These are phyloP conservation scores for Candida nitratophila DNA, from an alignment of 805 yeast genomes.

Conservation along the genomic window DNA sequence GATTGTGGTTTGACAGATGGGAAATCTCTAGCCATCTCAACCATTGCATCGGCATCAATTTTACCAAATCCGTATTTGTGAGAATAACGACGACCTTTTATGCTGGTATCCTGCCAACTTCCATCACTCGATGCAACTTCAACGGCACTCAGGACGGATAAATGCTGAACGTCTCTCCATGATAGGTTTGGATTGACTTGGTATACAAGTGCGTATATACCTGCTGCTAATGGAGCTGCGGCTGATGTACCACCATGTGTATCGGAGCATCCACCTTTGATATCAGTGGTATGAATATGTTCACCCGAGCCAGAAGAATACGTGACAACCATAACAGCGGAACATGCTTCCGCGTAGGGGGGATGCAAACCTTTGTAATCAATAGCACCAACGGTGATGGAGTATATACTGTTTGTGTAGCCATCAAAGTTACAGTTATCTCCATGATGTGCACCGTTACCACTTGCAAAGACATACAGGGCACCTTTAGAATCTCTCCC, in stretches of 20 bases:
- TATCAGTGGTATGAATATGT: conserved; percentile 82
- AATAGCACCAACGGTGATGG: conserved; percentile 91
- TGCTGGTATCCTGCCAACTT: conserved; percentile 65
- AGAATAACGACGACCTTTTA: conserved; percentile 60
- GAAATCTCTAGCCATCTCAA: conserved; percentile 68
- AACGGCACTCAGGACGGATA: conserved; percentile 64
- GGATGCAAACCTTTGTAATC: conserved; percentile 87
- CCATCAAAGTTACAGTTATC: conserved; percentile 98
- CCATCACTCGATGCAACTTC: conserved; percentile 63
- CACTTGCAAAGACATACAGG: conserved; percentile 90
- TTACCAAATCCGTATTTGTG: conserved; percentile 91
- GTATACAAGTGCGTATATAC: conserved; percentile 78
- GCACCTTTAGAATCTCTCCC: conserved; percentile 83
- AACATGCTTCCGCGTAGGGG: conserved; percentile 82
- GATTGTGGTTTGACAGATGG: conserved; percentile 86
- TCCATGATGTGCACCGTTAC: conserved; percentile 78
- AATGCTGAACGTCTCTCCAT: conserved; percentile 93
- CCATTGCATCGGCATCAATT: conserved; percentile 73
- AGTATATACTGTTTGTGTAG: conserved; percentile 90
- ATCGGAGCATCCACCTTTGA: conserved; percentile 59
- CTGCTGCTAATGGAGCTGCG: conserved; percentile 97
- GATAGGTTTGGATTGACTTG: conserved; percentile 81
- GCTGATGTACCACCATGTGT: conserved; percentile 96
- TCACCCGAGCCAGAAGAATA: conserved; percentile 90
- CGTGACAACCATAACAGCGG: conserved; percentile 91